Conservation (phyloP, 176 grass and related monocot genomes). For the Aegilops bicornis region DNA sequence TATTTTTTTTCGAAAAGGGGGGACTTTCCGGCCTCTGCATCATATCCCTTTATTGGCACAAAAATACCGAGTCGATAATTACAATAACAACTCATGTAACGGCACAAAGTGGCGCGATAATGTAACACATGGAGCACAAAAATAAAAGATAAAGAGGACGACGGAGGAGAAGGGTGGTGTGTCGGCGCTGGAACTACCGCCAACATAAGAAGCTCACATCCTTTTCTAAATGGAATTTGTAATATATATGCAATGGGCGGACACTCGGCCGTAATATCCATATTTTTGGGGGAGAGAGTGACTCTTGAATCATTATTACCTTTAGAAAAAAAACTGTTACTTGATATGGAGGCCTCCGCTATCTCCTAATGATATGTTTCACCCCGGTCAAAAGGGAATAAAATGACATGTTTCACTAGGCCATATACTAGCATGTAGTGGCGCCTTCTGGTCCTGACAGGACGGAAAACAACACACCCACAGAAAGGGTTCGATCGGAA, state of each 20-base stretch:
- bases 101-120: too few relatives aligned
- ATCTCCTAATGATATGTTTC: not conserved
- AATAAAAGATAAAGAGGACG: too few relatives aligned
- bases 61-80: not conserved
- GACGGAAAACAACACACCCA: constrained; percentile 6
- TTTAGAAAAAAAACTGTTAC: not conserved
- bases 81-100: not conserved
- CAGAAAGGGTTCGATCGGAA: constrained; percentile 36
- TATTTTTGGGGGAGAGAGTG: not conserved
- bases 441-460: constrained; percentile 28
- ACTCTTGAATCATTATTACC: not conserved
- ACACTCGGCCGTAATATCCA: not conserved
- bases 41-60: not conserved
- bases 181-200: too few relatives aligned
- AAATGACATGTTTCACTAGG: constrained; percentile 23
- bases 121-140: too few relatives aligned
- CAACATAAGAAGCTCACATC: too few relatives aligned
- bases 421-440: not conserved
- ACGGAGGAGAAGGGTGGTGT: too few relatives aligned
- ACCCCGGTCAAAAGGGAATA: too few relatives aligned
- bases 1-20: not conserved
- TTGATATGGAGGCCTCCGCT: not conserved
- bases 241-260: not conserved
- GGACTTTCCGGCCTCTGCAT: not conserved
- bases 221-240: too few relatives aligned